Base-by-base conservation (phyloP, 2,329 filamentous ascomycete genomes). In the Pseudomassariella vexata region DNA sequence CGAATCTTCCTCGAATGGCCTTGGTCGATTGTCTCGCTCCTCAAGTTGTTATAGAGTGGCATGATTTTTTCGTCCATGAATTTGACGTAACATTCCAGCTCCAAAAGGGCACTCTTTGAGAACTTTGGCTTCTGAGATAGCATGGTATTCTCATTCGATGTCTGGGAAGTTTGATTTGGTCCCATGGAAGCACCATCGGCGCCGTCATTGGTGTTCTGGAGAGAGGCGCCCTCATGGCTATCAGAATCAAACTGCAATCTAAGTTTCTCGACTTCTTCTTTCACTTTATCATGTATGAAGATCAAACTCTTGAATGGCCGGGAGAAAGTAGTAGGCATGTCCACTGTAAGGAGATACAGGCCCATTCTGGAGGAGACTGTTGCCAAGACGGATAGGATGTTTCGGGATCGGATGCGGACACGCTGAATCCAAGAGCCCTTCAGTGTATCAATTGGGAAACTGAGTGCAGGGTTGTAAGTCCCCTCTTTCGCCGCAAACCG, bases 61-160 rank as follows among this genome's bases (percentile, higher is more conserved):
- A 66, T 53, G 17, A 66, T 44, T 24, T 63, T 56, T 14, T 58
- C 46, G 24, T 66, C 62, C n/a, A 65, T 42, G 31, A 66, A 66
- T 20, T 63, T 43, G 29, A 66, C 57, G 23, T 65, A 66, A 51
- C 55, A 60, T 10, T 58, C 49, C 54, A 66, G 61, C 36, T 66
- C 59, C 3, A 50, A 42, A 11, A 64, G 46, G 0, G 59, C 59
- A n/a, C n/a, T n/a, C n/a, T n/a, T n/a, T n/a, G n/a, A n/a, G n/a
- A n/a, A n/a, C n/a, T n/a, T 32, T 63, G 59, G 2, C 52, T 46
- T 32, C 54, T 59, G 30, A 62, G 53, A n/a, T n/a, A n/a, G n/a
- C 56, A 62, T 61, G 32, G 59, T 42, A 3, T 42, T 39, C n/a
- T n/a, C n/a, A n/a, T 19, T 60, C 55, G 20, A 56, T 44, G 35